Conservation (phyloP, 2,329 filamentous ascomycete genomes). For the Ceratocystis variospora region DNA sequence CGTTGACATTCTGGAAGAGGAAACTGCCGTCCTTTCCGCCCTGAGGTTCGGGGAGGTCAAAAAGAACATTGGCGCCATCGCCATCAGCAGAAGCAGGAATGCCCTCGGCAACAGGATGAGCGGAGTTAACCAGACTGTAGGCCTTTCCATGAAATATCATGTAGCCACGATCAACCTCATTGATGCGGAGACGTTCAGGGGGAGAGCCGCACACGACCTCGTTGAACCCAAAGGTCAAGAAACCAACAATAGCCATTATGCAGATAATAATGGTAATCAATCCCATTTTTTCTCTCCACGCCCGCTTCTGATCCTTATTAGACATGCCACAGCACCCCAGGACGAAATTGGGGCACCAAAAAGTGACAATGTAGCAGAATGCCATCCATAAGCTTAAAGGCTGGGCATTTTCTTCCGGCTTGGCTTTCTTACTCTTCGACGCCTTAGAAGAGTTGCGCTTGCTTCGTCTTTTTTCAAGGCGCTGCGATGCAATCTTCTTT, state of each 20-base stretch:
- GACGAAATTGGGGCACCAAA: conserved; percentile 81
- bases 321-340: conserved; percentile 75
- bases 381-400: conserved; percentile 88
- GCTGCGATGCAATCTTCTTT: conserved; percentile 24
- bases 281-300: conserved; percentile 97
- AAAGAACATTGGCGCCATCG: conserved; percentile 63
- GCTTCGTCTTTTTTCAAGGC: conserved; percentile 25
- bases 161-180: conserved; percentile 66
- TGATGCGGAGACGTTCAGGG: conserved; percentile 60
- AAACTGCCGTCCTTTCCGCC: conserved; percentile 91
- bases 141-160: conserved; percentile 95
- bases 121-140: conserved; percentile 65
- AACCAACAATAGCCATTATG: conserved; percentile 83
- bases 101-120: conserved; percentile 66
- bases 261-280: conserved; percentile 82
- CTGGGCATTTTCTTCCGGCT: conserved; percentile 47
- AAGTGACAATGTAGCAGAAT: conserved; percentile 86
- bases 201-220: conserved; percentile 67
- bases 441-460: conserved; percentile 30
- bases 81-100: conserved; percentile 45
- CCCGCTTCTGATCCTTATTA: conserved; percentile 72
- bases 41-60: conserved; percentile 66
- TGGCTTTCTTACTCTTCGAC: conserved; percentile 44
- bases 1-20: conserved; percentile 96
- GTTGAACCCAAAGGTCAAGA: conserved; percentile 93